Base-by-base conservation (phyloP, 2,329 filamentous ascomycete species). In the Fusarium poae region DNA sequence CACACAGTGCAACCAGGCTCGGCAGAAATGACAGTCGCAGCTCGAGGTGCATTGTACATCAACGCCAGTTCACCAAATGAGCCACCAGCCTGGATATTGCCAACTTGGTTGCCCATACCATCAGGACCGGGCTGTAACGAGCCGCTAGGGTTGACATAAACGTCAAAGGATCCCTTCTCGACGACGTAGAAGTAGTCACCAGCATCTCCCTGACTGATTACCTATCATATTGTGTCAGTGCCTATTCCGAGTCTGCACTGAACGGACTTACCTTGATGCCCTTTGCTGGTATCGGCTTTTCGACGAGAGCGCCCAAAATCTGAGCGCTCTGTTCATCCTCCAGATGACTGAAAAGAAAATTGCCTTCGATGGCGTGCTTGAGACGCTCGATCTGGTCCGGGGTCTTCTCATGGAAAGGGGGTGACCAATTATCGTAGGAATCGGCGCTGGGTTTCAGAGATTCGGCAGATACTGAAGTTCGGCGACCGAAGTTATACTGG, bases 111-210 rank as follows among this genome's bases (percentile, higher is more conserved):
- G 50, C 96, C 96, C 81, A 97, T 86, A 13, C 95, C 96, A 46
- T 94, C 89, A 1, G 87, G 84, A 1, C 95, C 95, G 10, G 93
- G 85, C 76, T 97, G 92, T 55, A 97, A 85, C 40, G 88, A 83
- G 63, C 96, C 95, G 12, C 86, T 86, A 15, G 86, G 79, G 78
- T 97, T 94, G 80, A 98, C 94, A 76, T 96, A 93, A 59, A 98
- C 91, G 74, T 97, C 93, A 75, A 98, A 98, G 23, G 86, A 85
- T 40, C 96, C 96, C 69, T 91, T 92, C 79, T 99, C 96, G 20
- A 98, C 94, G 27, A 99, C 90, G 79, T 99, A 99, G 82, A 99
- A 99, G 83, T 92, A 98, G 80, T 99, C 96, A 43, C 96, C 96
- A 1, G 94, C 91, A 76, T 98, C 96, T 57, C 96, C 96, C 82